Evolutionary conservation across 805 yeast genomes (phyloP), one percentile per base, ranked within the genome.

Genomic region (Tetrapisispora iriomotensis): DNA sequence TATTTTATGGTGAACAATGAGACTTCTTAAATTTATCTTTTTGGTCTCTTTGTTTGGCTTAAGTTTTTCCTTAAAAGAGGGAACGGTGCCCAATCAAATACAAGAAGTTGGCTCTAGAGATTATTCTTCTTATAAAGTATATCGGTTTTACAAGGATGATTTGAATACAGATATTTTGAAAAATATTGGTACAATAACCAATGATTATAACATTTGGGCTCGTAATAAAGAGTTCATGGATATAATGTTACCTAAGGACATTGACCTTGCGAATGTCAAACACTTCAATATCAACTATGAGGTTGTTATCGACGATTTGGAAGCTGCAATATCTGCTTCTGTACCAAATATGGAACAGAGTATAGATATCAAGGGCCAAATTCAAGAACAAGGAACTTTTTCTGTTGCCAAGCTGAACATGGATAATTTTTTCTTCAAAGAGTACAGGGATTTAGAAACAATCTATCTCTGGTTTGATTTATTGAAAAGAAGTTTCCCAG

Each of bases 401-500:
- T 14, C 25, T 27, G 13, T 33, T 8, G 36, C 15, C 13, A 34
- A 32, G 8, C 37, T 20, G 25, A 29, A 27, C 10, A 8, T 53
- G 10, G 49, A 66, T 0, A 83, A 79, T 42, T 45, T 76, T 4
- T 86, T 86, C 55, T 86, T 86, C 58, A 71, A 69, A 44, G 78
- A 75, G 37, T 86, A 76, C 60, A 68, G 88, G 43, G 75, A 81
- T 23, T 62, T 84, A 43, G 71, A 72, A 23, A 72, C 85, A 4
- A 79, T 87, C 15, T 70, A 83, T 49, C 64, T 77, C 1, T 85
- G 94, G 94, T 66, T 80, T 46, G 80, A 75, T 34, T 49, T 77
- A 18, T 51, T 86, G 17, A 66, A 68, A 43, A 68, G 71, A 39
- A 70, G 82, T 1, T 83, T 72, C 55, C 85, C 94, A 0, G 70